Percentiles rank a stretch among this genome's conserved stretches.
These are phyloP conservation scores for Casuarina cunninghamiana DNA, from an alignment of 306 rosid species.

Conservation along the genomic window DNA sequence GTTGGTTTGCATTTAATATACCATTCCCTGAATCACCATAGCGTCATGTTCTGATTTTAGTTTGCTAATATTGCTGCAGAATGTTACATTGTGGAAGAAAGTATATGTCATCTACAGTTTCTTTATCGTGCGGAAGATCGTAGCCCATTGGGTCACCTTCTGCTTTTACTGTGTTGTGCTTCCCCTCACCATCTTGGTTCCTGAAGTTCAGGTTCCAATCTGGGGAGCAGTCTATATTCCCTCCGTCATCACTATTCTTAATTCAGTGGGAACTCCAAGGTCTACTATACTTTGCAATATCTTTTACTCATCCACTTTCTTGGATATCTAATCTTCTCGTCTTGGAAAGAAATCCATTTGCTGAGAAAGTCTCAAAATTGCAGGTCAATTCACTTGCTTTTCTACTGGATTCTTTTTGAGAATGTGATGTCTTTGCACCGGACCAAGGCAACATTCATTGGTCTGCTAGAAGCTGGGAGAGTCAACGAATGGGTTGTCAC, in stretches of 20 bases:
- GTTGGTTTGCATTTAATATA: constrained; percentile 27
- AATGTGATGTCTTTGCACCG: constrained; percentile 98
- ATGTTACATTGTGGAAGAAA: constrained; percentile 89
- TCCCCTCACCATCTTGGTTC: constrained; percentile 91
- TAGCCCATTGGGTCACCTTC: constrained; percentile 96
- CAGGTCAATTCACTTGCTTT: constrained; percentile 93
- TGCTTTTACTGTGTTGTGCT: constrained; percentile 89
- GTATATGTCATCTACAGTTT: constrained; percentile 93
- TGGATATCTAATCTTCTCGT: neutral
- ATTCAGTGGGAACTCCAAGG: constrained; percentile 99
- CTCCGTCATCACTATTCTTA: constrained; percentile 91
- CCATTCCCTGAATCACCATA: neutral
- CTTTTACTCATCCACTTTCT: neutral
- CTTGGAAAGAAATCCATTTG: neutral
- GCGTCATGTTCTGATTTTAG: constrained; percentile 6
- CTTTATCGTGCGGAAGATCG: constrained; percentile 93
- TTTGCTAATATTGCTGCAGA: constrained; percentile 48
- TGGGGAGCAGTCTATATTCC: constrained; percentile 99
- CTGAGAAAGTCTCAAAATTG: constrained; percentile 20
- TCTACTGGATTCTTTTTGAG: constrained; percentile 98
- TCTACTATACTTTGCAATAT: constrained; percentile 15
- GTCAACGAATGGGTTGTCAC: constrained; percentile 99
- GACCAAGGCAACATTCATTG: constrained; percentile 90
- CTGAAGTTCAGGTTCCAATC: constrained; percentile 94
- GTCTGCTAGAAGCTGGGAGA: constrained; percentile 79